Conservation (phyloP, 2,329 filamentous ascomycete genomes). For the Colletotrichum euphorbiae region DNA sequence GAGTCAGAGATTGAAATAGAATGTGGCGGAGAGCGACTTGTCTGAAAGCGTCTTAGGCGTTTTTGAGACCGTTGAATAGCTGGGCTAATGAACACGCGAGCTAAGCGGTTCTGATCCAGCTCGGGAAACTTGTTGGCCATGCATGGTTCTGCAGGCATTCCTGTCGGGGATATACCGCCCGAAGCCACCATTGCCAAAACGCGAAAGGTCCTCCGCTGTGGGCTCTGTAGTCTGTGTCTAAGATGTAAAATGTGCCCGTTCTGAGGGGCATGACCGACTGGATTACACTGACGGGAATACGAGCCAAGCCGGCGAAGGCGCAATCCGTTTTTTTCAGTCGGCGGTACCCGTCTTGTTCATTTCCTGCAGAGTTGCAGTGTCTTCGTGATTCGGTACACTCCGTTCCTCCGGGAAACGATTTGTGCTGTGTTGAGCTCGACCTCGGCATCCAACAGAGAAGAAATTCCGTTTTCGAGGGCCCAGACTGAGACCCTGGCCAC, state of each 20-base stretch:
- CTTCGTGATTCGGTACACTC: not conserved
- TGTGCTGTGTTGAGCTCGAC: no score
- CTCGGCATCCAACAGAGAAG: not conserved
- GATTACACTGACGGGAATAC: not conserved
- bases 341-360: no score
- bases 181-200: not conserved
- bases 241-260: not conserved
- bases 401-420: not conserved
- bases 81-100: constrained; percentile 7
- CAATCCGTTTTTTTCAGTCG: no score
- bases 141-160: constrained; percentile 16
- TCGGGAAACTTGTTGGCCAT: not conserved
- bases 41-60: not conserved
- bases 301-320: no score
- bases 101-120: constrained; percentile 10
- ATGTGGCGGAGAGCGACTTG: not conserved
- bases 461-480: no score
- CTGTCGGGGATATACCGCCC: constrained; percentile 9
- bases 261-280: not conserved
- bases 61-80: not conserved
- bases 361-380: no score
- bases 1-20: constrained; percentile 11
- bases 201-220: not conserved
- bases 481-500: not conserved
- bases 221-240: not conserved